Evolutionary conservation across 2,329 filamentous ascomycete genomes (phyloP).

Genomic region (Clathrospora elynae): DNA sequence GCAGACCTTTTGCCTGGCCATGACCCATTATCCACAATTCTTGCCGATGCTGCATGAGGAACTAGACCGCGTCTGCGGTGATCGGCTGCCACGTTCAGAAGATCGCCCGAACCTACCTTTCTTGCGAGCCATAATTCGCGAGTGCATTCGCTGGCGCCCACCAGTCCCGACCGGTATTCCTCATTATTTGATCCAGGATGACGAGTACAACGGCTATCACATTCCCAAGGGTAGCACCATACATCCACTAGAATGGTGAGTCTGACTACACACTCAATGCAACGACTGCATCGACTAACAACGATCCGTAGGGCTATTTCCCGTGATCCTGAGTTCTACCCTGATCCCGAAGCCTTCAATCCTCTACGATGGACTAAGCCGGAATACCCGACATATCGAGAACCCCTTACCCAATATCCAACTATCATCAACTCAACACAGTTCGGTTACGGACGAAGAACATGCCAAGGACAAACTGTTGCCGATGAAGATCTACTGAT

Average conservation of each 20-base stretch:
- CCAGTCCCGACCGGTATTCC: slow-evolving; percentile 56
- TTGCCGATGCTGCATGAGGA: slow-evolving; percentile 50
- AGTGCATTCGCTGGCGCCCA: slow-evolving; percentile 53
- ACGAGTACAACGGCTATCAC: slow-evolving; percentile 61
- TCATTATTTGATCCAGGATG: slow-evolving; percentile 60
- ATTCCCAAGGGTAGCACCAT: slow-evolving; percentile 61
- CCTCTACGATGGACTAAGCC: slow-evolving; percentile 66
- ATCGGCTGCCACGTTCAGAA: slow-evolving; percentile 44
- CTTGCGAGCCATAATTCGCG: slow-evolving; percentile 47
- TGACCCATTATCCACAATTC: slow-evolving; percentile 53
- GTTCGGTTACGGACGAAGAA: slow-evolving; percentile 61
- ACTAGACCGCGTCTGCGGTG: slow-evolving; percentile 49
- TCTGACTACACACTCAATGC: not conserved
- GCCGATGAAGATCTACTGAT: slow-evolving; percentile 51
- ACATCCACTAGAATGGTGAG: slow-evolving; percentile 53
- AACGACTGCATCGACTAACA: slow-evolving; percentile 15
- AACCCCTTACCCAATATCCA: slow-evolving; percentile 57
- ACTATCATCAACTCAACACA: slow-evolving; percentile 60
- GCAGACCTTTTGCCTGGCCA: slow-evolving; percentile 55
- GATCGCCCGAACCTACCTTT: slow-evolving; percentile 49
- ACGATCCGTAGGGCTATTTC: slow-evolving; percentile 54
- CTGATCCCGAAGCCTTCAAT: slow-evolving; percentile 70
- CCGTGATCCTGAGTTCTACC: slow-evolving; percentile 58
- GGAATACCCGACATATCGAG: slow-evolving; percentile 58
- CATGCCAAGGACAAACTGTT: slow-evolving; percentile 52